Base-by-base conservation (phyloP, 202 grass and related monocot genomes). In the Setaria italica region DNA sequence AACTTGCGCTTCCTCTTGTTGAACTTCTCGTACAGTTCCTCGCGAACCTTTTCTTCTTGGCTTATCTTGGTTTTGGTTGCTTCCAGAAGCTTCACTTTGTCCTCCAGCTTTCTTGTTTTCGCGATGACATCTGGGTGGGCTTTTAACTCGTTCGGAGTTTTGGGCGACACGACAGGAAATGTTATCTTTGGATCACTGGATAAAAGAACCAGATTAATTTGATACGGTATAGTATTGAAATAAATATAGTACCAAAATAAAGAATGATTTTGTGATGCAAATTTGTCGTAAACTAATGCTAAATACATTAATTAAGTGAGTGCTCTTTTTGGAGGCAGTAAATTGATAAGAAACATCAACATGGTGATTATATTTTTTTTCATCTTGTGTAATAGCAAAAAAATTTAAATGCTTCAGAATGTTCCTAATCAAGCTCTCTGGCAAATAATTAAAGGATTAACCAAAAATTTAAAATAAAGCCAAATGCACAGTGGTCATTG, bases 1-100 rank as follows among this genome's bases (percentile, higher is more conserved):
- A 81, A 81, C 19, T 87, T 87, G 49, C 78, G 85, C 13, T 87
- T 81, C 41, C 46, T 81, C 70, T 87, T 81, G 51, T 75, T 74
- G 62, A 53, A 51, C 50, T 67, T 25, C 17, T 34, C 11, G 8
- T 29, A 0, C 39, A 74, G 37, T 59, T 76, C 43, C 51, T 59
- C 0, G 4, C 0, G 5, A 13, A 29, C 13, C 12, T 50, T 41
- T 29, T 76, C 29, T 0, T 8, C 6, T 49, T 3, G 2, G 5
- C 19, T 75, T 58, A 76, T 87, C 11, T 3, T 19, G 3, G 15
- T 16, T 15, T 75, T 32, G 7, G 81, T 19, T 20, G 39, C 4
- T 87, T 81, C 70, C 30, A 81, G n/a, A 29, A 58, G 34, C 11
- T 13, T 57, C 37, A 47, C 58, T 21, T 81, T 51, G 1, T 14